Base-by-base conservation (phyloP, 148 eudicot species). In the Cornus controversa region DNA sequence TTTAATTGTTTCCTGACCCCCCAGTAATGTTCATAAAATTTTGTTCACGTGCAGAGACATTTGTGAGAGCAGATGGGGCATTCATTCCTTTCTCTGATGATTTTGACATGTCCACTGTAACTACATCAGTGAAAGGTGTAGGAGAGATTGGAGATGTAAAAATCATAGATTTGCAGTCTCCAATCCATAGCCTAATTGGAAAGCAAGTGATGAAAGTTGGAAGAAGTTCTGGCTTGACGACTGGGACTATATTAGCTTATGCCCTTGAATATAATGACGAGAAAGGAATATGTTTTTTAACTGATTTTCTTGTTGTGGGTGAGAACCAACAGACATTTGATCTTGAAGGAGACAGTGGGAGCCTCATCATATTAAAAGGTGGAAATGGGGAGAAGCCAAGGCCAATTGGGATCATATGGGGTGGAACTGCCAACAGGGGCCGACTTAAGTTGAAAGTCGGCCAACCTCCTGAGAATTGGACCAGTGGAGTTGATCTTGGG, bases 1-100 rank as follows among this genome's bases (percentile, higher is more conserved):
- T 4, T 40, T 40, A 6, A 9, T 6, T 40, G 7, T 40, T 6
- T 40, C 8, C 45, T 40, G 10, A 40, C 45, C 45, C 45, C 42
- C 45, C 10, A 40, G 45, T 50, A 18, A 50, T 16, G 20, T 50
- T 11, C 57, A 50, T 50, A 50, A 26, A 36, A 76, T 45, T 54
- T 71, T 58, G 70, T 74, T 22, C n/a, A 26, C 64, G 18, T 79
- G 85, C 98, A 94, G 98, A 94, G 91, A 94, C 98, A 83, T 94
- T 91, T 86, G 98, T 94, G 20, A 90, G 98, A 89, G 98, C 98
- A 70, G 98, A 94, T 86, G 98, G 98, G 57, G 98, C 98, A 40
- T 94, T 94, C 78, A 92, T 94, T 79, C 98, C 98, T 26, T 94
- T 94, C 78, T 88, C 95, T 50, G 98, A 91, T 73, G 98, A 92